Evolutionary conservation across 108 stramenopile species (phyloP), one percentile per base, ranked within the genome.

Genomic region (Pelagomonas calceolata): DNA sequence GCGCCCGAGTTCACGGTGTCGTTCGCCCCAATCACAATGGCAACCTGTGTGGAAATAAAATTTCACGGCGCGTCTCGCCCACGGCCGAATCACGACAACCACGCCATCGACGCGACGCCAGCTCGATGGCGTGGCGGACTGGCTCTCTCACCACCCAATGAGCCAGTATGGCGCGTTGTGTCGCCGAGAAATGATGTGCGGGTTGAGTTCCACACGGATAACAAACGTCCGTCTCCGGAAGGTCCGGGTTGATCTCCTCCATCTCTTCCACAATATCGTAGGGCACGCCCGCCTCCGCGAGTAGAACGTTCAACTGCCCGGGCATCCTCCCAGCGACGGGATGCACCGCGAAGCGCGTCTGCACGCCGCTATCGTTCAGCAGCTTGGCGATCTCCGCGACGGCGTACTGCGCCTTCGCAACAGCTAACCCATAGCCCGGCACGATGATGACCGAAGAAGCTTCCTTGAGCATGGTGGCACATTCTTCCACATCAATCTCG

Each of bases 291-390:
- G 98, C 98, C 85, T 99, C 98, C 31, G 98, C 98, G 66, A 99
- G 88, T 67, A 99, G 82, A 32, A 94, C 98, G 76, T 99, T 99
- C 63, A 99, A 85, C 84, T 97, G 96, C 1, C 97, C 95, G 72
- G 94, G 93, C 98, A 99, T 99, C 68, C 98, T 93, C 0, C 98
- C 98, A 45, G 98, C 98, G 66, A 99, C 98, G 30, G 98, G 96
- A 73, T 99, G 98, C 45, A 98, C 92, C 34, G 86, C 96, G 79
- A 98, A 98, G 32, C 93, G 80, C 36, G 94, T 93, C 74, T 91
- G 85, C 78, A 97, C 94, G 65, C 96, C 98, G 36, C 82, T 79
- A 66, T 86, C 85, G 69, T 74, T 75, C 35, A 99, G 86, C 34
- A 77, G 76, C 66, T 94, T 90, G 0, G 90, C 92, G 84, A 98